Conservation (phyloP, 1,139 yeast species). For the Blastobotrys persicus region DNA sequence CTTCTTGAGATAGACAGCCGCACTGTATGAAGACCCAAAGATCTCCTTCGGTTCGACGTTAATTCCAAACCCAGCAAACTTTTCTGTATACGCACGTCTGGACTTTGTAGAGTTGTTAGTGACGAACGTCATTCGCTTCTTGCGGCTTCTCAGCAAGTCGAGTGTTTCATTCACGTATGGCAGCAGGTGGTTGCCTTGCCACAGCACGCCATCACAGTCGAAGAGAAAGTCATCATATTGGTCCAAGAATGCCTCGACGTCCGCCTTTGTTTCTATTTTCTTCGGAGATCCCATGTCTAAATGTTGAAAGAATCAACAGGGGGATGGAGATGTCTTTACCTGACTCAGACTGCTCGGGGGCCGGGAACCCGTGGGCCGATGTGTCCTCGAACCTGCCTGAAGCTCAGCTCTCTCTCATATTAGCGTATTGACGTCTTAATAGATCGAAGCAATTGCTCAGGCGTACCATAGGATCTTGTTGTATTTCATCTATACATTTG, state of each 20-base stretch:
- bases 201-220: slow-evolving; percentile 91
- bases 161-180: slow-evolving; percentile 73
- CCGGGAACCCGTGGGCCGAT: too few species aligned
- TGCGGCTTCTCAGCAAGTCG: slow-evolving; percentile 47
- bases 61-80: slow-evolving; percentile 75
- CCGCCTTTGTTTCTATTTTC: slow-evolving; percentile 48
- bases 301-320: too few species aligned
- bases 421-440: too few species aligned
- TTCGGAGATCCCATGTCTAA: slow-evolving; percentile 3
- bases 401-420: too few species aligned
- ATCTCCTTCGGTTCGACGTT: slow-evolving; percentile 65
- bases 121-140: slow-evolving; percentile 78
- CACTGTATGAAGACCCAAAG: slow-evolving; percentile 88
- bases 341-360: too few species aligned
- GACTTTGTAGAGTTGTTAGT: slow-evolving; percentile 95
- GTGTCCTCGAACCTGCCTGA: too few species aligned
- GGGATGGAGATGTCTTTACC: too few species aligned
- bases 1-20: slow-evolving; percentile 80
- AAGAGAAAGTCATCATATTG: slow-evolving; percentile 78
- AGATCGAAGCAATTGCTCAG: too few species aligned
- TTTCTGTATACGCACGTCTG: slow-evolving; percentile 67
- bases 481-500: too few species aligned
- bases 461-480: too few species aligned
- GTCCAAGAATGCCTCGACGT: slow-evolving; percentile 54
- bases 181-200: slow-evolving; percentile 75